Evolutionary conservation across 2,329 filamentous ascomycete species (phyloP).

Genomic region (Botrytis tulipae): DNA sequence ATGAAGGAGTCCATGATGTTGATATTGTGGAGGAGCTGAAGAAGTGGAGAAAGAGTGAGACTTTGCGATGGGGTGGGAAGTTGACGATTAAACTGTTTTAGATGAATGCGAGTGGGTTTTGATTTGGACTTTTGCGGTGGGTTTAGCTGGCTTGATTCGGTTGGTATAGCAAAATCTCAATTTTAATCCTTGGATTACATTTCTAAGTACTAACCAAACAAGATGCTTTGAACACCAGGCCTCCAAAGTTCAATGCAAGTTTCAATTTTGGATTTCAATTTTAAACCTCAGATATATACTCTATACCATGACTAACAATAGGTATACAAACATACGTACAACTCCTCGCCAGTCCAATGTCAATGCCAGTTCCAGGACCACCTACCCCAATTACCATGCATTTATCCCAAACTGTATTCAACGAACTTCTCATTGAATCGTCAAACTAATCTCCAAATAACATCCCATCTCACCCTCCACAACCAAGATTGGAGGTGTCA

Average conservation of each 20-base stretch:
- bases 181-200: background rate
- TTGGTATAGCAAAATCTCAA: background rate
- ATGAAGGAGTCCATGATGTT: background rate
- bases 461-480: too few species aligned
- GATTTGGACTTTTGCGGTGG: background rate
- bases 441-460: background rate
- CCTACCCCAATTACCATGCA: background rate
- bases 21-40: slow-evolving; percentile 30
- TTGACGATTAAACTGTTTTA: slow-evolving; percentile 22
- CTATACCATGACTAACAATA: background rate
- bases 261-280: background rate
- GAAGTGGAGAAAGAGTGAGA: slow-evolving; percentile 22
- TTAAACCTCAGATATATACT: background rate
- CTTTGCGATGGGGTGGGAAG: slow-evolving; percentile 26
- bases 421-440: background rate
- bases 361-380: background rate
- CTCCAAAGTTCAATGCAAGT: background rate
- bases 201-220: background rate
- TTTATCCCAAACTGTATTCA: background rate
- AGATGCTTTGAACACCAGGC: background rate
- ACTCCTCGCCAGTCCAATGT: background rate
- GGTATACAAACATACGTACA: background rate
- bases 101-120: background rate
- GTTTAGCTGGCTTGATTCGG: background rate
- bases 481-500: background rate